Evolutionary conservation across 148 eudicot genomes (phyloP), one percentile per base, ranked within the genome.

Genomic region (Rhododendron molle): DNA sequence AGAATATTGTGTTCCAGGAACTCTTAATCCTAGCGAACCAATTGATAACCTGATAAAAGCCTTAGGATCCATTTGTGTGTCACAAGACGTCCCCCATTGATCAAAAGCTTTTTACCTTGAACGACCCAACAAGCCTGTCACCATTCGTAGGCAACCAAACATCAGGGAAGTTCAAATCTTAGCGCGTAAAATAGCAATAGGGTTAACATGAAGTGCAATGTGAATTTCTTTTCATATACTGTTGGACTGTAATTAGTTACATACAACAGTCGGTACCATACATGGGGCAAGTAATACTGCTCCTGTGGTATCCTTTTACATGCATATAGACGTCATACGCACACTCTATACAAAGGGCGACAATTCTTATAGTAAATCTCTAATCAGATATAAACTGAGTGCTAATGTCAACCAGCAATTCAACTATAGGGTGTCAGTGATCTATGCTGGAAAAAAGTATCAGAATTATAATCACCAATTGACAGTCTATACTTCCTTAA

Each of bases 1-100:
- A 73, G 87, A 49, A 47, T 67, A 49, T 54, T 88, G 18, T 60
- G 88, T 82, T 32, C 81, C 88, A 32, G 92, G 81, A 86, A 86
- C 49, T 87, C 94, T 87, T 54, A 92, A 83, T 23, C 94, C 91
- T 30, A 92, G 85, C 43, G 89, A 91, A 52, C 91, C 87, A n/a
- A 92, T 87, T 43, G 94, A 92, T 72, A 92, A 84, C 82, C 94
- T 87, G 67, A 91, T 89, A 82, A 92, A 92, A 78, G 92, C 92
- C 85, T 92, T 91, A 83, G 94, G 94, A 86, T 92, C 92, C 94
- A 92, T 92, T 89, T 49, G 43, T 32, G 88, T 30, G 20, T 90
- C 91, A 90, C 83, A 87, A 87, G 72, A 82, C 20, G 40, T 77
- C 67, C 84, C 36, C 89, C 92, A 90, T 92, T 82, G 78, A 79